Conservation (phyloP, 495 filamentous ascomycete species). For the Penicillium turbatum region DNA sequence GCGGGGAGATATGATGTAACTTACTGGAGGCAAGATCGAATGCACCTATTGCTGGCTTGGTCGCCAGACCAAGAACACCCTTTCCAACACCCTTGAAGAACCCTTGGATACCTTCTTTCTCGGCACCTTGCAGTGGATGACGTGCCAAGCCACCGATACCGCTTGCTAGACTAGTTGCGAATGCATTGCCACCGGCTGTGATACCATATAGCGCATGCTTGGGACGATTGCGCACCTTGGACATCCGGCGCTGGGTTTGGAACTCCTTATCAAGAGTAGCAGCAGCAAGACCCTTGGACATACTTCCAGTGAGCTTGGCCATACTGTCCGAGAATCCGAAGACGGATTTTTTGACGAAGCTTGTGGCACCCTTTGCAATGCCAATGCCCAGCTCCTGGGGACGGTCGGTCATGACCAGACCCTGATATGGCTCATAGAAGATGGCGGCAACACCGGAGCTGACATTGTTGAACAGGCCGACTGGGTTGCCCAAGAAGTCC, state of each 20-base stretch:
- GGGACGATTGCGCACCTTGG: slow-evolving; percentile 84
- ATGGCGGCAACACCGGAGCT: slow-evolving; percentile 95
- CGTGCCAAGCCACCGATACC: slow-evolving; percentile 89
- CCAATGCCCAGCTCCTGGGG: slow-evolving; percentile 92
- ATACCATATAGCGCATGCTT: slow-evolving; percentile 97
- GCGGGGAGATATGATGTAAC: slow-evolving; percentile 6
- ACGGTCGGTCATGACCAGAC: slow-evolving; percentile 89
- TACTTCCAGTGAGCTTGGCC: slow-evolving; percentile 92
- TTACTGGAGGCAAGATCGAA: slow-evolving; percentile 88
- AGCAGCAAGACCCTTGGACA: slow-evolving; percentile 91
- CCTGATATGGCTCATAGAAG: slow-evolving; percentile 98
- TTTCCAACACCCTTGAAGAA: slow-evolving; percentile 98
- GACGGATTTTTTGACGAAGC: slow-evolving; percentile 97
- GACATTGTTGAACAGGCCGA: slow-evolving; percentile 96
- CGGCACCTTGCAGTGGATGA: slow-evolving; percentile 91
- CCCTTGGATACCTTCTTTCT: slow-evolving; percentile 87
- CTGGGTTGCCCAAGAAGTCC: slow-evolving; percentile 97
- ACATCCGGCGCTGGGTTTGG: slow-evolving; percentile 92
- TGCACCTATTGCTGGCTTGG: slow-evolving; percentile 93
- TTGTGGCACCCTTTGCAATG: slow-evolving; percentile 92
- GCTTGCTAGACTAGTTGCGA: slow-evolving; percentile 84
- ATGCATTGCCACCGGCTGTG: slow-evolving; percentile 90
- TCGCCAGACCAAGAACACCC: slow-evolving; percentile 85
- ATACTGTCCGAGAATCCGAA: slow-evolving; percentile 95
- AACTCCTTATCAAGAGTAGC: slow-evolving; percentile 98